Base-by-base conservation (phyloP, 305 asterid species). In the Petunia hybrid region DNA sequence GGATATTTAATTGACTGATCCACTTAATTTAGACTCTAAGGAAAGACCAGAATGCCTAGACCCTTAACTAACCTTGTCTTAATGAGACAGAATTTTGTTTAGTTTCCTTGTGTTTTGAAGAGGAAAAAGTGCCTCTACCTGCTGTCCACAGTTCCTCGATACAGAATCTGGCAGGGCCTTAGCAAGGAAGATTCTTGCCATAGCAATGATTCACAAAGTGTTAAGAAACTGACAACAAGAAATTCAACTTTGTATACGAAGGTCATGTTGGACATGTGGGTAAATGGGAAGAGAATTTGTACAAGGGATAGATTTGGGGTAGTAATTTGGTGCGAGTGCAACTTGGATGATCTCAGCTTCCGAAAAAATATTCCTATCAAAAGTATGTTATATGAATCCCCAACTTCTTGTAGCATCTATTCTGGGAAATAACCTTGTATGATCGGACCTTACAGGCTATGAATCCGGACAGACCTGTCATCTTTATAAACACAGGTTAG, bases 401-500 rank as follows among this genome's bases (percentile, higher is more conserved):
- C 48, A 53, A 74, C 5, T 53, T 46, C 64, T 74, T 38, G 5
- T 8, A 14, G 7, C 46, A 12, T n/a, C 31, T 13, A 13, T 53
- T 51, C 35, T 51, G 63, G 12, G 78, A 73, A 73, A 51, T 73
- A 73, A 73, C 41, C 77, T 46, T 42, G 63, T 13, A 35, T 79
- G 56, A 64, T 73, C 35, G 57, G 57, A 41, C 67, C 63, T 51
- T 22, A 55, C 93, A 95, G 99, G 99, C 81, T 81, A 85, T 96
- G 87, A 85, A 91, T 84, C 97, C 98, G 76, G 85, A 87, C 84
- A 92, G 80, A 74, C 92, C 97, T 0, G 98, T 94, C 66, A 86
- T 94, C 87, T 95, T 95, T 88, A 88, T 92, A 80, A 91, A 96
- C 86, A 96, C 97, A 89, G 98, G 99, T 96, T 67, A 74, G 80